These are phyloP conservation scores for Calonectria naviculata DNA, from an alignment of 2,329 filamentous ascomycete genomes.

Conservation along the genomic window DNA sequence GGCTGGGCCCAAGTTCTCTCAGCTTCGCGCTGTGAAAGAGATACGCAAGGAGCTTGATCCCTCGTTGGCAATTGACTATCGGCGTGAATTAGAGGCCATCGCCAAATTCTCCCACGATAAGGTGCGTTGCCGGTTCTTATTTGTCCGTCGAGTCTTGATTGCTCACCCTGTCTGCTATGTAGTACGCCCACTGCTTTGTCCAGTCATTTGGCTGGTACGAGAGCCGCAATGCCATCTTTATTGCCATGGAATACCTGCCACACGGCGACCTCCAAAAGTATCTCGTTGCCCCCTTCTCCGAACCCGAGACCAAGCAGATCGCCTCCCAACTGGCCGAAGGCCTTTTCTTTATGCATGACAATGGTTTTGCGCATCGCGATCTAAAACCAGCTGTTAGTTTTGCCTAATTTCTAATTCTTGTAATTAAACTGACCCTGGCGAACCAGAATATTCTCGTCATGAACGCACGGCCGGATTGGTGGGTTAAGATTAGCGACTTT, in stretches of 20 bases:
- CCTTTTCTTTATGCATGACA: background rate
- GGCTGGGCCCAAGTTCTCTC: background rate
- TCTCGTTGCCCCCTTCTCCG: background rate
- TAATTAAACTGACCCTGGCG: background rate
- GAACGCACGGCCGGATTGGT: background rate
- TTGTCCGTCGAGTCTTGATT: no score
- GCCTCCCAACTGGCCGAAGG: background rate
- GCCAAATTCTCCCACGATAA: background rate
- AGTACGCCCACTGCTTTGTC: slow-evolving; percentile 3
- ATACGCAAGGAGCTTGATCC: background rate
- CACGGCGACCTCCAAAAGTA: slow-evolving; percentile 4
- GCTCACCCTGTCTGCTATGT: background rate
- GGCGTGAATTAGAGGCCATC: background rate
- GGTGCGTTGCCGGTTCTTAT: no score
- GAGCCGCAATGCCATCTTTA: background rate
- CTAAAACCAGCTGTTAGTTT: background rate
- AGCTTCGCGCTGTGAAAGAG: background rate
- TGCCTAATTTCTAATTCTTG: background rate
- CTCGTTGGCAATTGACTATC: background rate
- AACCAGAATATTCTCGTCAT: background rate
- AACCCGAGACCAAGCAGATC: background rate
- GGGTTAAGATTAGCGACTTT: slow-evolving; percentile 14
- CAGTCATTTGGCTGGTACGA: slow-evolving; percentile 2
- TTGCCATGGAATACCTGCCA: background rate
- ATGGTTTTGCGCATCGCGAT: background rate